phyloP scores from a whole-genome alignment of 352 stramenopile species.

The Phytophthora litchii region DNA sequence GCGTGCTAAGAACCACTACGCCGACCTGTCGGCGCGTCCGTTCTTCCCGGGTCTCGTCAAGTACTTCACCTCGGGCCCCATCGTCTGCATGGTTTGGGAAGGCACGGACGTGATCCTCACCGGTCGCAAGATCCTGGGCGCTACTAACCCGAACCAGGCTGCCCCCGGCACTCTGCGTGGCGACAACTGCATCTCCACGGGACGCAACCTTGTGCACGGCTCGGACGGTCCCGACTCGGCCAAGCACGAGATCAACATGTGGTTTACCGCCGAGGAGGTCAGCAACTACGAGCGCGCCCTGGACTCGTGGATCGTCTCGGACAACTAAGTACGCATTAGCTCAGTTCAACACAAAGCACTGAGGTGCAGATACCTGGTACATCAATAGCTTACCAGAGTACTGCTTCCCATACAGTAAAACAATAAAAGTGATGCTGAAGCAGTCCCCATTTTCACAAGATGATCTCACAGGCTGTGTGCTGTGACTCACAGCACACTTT shows the following conservation, averaged over 20 bases:
- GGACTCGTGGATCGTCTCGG: constrained; percentile 88
- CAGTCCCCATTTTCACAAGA: not conserved
- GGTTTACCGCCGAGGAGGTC: constrained; percentile 92
- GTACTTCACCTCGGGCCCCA: constrained; percentile 93
- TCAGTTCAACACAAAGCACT: not conserved
- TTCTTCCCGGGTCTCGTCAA: constrained; percentile 93
- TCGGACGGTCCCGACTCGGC: constrained; percentile 92
- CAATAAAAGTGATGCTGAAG: constrained; percentile 31
- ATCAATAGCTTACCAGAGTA: constrained; percentile 1
- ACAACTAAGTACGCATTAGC: constrained; percentile 68
- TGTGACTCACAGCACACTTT: too few relatives aligned
- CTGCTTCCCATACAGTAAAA: constrained; percentile 36
- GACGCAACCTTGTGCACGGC: constrained; percentile 94
- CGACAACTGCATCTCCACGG: constrained; percentile 93
- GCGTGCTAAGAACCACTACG: constrained; percentile 93
- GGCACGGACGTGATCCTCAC: constrained; percentile 94
- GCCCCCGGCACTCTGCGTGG: constrained; percentile 94
- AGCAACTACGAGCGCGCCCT: constrained; percentile 91
- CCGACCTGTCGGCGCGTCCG: constrained; percentile 90
- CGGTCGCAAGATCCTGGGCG: constrained; percentile 94
- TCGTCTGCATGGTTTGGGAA: constrained; percentile 96
- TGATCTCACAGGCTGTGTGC: too few relatives aligned
- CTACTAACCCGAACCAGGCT: constrained; percentile 95
- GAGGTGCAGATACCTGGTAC: not conserved
- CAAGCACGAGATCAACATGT: constrained; percentile 94